A percentile compares a stretch with the other conserved stretches of the same genome.
Evolutionary conservation across 2,329 filamentous ascomycete species (phyloP).

Genomic region (Acrocalymma vagum): DNA sequence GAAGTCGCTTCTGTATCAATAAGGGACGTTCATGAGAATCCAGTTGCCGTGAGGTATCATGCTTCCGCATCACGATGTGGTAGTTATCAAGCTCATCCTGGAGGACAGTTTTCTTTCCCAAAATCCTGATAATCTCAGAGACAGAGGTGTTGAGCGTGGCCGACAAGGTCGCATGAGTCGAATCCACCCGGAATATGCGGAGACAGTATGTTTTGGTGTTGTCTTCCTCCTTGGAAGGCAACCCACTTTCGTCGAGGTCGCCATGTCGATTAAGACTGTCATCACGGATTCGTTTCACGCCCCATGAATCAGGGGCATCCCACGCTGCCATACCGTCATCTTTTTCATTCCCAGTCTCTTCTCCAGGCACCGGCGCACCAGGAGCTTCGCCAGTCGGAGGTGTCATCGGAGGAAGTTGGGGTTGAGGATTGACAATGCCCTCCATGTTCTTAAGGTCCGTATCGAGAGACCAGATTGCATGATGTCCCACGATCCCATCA

Average conservation of each 20-base stretch:
- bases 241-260: constrained; percentile 74
- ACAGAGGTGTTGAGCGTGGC: constrained; percentile 85
- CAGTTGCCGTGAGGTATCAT: constrained; percentile 86
- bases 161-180: constrained; percentile 92
- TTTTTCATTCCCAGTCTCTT: constrained; percentile 40
- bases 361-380: constrained; percentile 53
- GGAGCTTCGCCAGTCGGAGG: constrained; percentile 65
- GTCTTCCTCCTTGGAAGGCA: constrained; percentile 75
- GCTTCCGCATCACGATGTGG: constrained; percentile 93
- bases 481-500: constrained; percentile 57
- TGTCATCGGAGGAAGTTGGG: constrained; percentile 71
- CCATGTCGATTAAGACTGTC: constrained; percentile 65
- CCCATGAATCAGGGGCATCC: constrained; percentile 98
- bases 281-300: constrained; percentile 77
- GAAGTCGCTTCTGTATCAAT: constrained; percentile 86
- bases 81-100: constrained; percentile 93
- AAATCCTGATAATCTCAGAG: constrained; percentile 83
- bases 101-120: constrained; percentile 93
- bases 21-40: constrained; percentile 81
- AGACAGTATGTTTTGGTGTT: constrained; percentile 85
- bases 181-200: constrained; percentile 91
- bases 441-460: constrained; percentile 91
- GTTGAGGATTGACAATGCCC: constrained; percentile 75
- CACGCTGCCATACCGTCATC: constrained; percentile 67
- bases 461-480: constrained; percentile 78